Conservation (phyloP, 1,139 yeast genomes). For the Taphrina sp. region DNA sequence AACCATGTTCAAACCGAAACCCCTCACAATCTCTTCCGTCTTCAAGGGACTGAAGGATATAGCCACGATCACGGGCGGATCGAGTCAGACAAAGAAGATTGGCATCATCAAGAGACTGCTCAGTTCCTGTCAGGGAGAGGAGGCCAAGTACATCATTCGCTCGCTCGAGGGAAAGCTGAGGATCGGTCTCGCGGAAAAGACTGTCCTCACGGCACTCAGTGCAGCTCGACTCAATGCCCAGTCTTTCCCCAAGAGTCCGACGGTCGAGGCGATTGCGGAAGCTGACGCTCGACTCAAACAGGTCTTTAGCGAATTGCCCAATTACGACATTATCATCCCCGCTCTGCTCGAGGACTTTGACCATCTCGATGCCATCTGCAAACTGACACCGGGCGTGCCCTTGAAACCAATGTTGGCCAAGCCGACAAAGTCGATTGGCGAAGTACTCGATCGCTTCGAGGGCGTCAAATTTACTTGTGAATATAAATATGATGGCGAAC, state of each 20-base stretch:
- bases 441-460: conserved; percentile 75
- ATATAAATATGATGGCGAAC: conserved; percentile 95
- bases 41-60: conserved; percentile 72
- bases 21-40: conserved; percentile 69
- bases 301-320: conserved; percentile 88
- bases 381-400: conserved; percentile 87
- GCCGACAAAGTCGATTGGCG: conserved; percentile 90
- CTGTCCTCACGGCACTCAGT: conserved; percentile 77
- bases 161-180: conserved; percentile 89
- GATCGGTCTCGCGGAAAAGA: conserved; percentile 90
- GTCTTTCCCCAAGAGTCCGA: conserved; percentile 39
- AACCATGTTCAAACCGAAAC: conserved; percentile 87
- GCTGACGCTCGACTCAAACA: conserved; percentile 82
- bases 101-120: conserved; percentile 75
- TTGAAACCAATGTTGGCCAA: conserved; percentile 97
- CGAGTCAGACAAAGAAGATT: conserved; percentile 75
- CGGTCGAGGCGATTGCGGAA: conserved; percentile 39
- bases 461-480: conserved; percentile 82
- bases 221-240: conserved; percentile 76
- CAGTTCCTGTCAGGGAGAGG: conserved; percentile 81
- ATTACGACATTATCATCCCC: conserved; percentile 72
- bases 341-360: conserved; percentile 60
- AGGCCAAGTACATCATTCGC: conserved; percentile 85
- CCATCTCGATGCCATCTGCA: conserved; percentile 64
- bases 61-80: conserved; percentile 77